A percentile compares a stretch with the other conserved stretches of the same genome.
Conservation (phyloP, 2,329 filamentous ascomycete genomes). For the Delphinella strobiligena region DNA sequence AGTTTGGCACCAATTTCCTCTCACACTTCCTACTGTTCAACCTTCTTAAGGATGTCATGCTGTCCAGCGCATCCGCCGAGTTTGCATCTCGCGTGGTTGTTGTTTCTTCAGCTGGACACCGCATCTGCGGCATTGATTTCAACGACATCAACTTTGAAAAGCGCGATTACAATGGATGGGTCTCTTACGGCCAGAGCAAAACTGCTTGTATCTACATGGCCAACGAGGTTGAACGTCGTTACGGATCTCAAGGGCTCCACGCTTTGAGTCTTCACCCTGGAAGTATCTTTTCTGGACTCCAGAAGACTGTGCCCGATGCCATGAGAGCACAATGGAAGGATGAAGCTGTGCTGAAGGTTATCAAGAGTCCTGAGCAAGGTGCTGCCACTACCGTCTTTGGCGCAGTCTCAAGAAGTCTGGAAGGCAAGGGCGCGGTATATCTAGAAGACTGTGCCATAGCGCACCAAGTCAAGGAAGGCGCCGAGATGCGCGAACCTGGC, state of each 20-base stretch:
- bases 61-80: conserved; percentile 24
- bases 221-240: conserved; percentile 39
- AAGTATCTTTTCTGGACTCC: conserved; percentile 25
- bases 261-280: conserved; percentile 36
- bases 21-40: conserved; percentile 43
- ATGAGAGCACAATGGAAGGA: no score
- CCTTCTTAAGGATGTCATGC: conserved; percentile 33
- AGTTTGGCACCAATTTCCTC: conserved; percentile 44
- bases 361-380: conserved; percentile 27
- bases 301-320: background rate
- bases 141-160: conserved; percentile 30
- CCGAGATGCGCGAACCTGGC: no score
- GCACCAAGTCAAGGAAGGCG: no score
- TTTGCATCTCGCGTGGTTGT: conserved; percentile 38
- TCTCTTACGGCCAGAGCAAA: conserved; percentile 38
- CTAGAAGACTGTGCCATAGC: no score
- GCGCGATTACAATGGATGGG: conserved; percentile 22
- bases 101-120: conserved; percentile 34
- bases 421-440: conserved; percentile 36
- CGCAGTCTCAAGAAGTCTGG: conserved; percentile 29
- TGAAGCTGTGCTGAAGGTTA: background rate
- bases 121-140: conserved; percentile 20
- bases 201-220: conserved; percentile 40
- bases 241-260: conserved; percentile 32
- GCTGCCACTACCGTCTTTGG: conserved; percentile 38